Evolutionary conservation across 208 protist species (phyloP), one percentile per base, ranked within the genome.

Genomic region (Leishmania tarentolae): DNA sequence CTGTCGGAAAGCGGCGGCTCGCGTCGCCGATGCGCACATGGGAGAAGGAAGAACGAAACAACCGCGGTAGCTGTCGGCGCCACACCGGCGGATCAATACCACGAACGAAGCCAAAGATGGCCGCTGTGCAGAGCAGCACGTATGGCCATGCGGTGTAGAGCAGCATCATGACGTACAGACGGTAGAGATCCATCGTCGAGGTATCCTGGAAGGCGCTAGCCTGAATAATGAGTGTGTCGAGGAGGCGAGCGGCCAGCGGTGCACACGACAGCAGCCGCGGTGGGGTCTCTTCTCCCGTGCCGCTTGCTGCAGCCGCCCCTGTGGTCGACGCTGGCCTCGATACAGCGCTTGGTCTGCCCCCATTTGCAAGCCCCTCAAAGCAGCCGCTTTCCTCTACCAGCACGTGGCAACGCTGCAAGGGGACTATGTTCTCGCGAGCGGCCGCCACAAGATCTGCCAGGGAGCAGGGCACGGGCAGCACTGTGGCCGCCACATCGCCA

Each of bases 11-110:
- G 37, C 73, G 81, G 2, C 78, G 71, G 40, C 70, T 74, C 3
- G 80, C 78, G 59, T 83, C 80, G 8, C 84, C 86, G 56, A 91
- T 87, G 50, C 88, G 83, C 59, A 95, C 84, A 73, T 96, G 93
- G 3, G 92, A 95, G 72, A 98, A 96, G 37, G 93, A 93, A 28
- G 91, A 85, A 61, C 92, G 92, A 76, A 98, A 96, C 28, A 96
- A 85, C 6, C 91, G 92, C 44, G 94, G 94, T 7, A 96, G 79
- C 74, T 86, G 84, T 21, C 83, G 82, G 7, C 92, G 83, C 94
- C 93, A 98, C 56, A 69, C 56, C 44, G 86, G 80, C 37, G 88
- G 84, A 76, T 95, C 92, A 80, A 96, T 89, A 72, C 81, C 83
- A 9, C 76, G 78, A 15, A 95, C 88, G 63, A 94, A 88, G 19